Evolutionary conservation across 2,329 filamentous ascomycete species (phyloP), one percentile per base, ranked within the genome.

Genomic region (Macrophomina phaseolina): DNA sequence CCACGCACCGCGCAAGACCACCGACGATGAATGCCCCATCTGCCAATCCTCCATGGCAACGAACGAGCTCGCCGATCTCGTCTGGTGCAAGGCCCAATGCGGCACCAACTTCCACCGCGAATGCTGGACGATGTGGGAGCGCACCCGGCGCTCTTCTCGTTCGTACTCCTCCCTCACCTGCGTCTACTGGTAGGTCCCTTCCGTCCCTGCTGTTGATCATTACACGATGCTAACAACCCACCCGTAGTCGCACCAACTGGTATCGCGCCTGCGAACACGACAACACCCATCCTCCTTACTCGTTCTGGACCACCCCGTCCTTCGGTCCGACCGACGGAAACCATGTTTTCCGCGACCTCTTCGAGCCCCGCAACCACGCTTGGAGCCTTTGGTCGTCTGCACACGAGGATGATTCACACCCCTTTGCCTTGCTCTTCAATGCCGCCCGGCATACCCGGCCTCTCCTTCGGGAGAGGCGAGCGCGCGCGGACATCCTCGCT

Each of bases 31-130:
- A 65, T 88, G 86, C 71, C 84, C 85, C 0, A 84, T 88, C 68
- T 88, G 86, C 74, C 86, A 85, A 72, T 85, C 83, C 77, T 82
- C 85, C 58, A 82, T 87, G 64, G 79, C 83, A 34, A 73, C 80
- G 1, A 9, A 12, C n/a, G 28, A 40, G 12, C n/a, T 49, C 1
- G 18, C 58, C 32, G 45, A 49, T 3, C 42, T 62, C 16, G 32
- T 28, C n/a, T 90, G 86, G 81, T 90, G 88, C 76, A 84, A 84
- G 71, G 82, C 83, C 0, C 80, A 84, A 2, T 90, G 88, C 70
- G 87, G 87, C 18, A 88, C 89, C 75, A 89, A 89, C 70, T 77
- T 89, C n/a, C 86, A 89, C 73, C 82, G 83, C 67, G 71, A 74
- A 1, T 89, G 87, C 70, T 88, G 89, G 73, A 75, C 84, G 65